Evolutionary conservation across 1,284 basidiomycete species (phyloP).

Genomic region (Gymnopus androsaceus): DNA sequence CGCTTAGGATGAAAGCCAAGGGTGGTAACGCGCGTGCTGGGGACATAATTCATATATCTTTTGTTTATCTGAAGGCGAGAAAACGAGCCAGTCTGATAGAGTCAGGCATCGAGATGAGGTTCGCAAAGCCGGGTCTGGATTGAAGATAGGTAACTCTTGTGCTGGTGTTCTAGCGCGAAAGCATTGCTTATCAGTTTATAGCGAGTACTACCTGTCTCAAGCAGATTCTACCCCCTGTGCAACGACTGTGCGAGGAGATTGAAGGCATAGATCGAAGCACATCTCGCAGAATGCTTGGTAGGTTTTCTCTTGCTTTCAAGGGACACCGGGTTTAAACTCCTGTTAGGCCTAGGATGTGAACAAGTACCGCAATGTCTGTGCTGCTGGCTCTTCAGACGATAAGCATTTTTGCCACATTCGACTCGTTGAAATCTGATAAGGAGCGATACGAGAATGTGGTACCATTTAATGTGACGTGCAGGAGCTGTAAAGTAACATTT

Average conservation of each 20-base stretch:
- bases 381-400: conserved; percentile 55
- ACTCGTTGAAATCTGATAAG: conserved; percentile 88
- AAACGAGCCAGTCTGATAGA: conserved; percentile 84
- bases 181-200: conserved; percentile 60
- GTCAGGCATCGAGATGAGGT: conserved; percentile 96
- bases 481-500: conserved; percentile 64
- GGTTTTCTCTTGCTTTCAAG: conserved; percentile 26
- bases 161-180: neutral
- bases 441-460: conserved; percentile 82
- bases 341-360: conserved; percentile 81
- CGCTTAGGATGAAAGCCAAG: conserved; percentile 85
- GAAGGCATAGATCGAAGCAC: conserved; percentile 91
- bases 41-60: conserved; percentile 97
- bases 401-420: conserved; percentile 79
- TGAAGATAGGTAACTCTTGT: conserved; percentile 65
- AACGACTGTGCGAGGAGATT: conserved; percentile 94
- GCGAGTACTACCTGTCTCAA: conserved; percentile 90
- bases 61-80: conserved; percentile 80
- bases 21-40: conserved; percentile 82
- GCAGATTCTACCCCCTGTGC: conserved; percentile 93
- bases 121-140: conserved; percentile 62
- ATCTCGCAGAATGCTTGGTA: conserved; percentile 94
- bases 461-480: conserved; percentile 75
- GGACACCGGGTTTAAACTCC: too few relatives aligned
- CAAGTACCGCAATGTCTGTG: conserved; percentile 60